Percentiles rank a stretch among this genome's conserved stretches.
These are phyloP conservation scores for Aphanocladium album DNA, from an alignment of 2,329 filamentous ascomycete species.

Conservation along the genomic window DNA sequence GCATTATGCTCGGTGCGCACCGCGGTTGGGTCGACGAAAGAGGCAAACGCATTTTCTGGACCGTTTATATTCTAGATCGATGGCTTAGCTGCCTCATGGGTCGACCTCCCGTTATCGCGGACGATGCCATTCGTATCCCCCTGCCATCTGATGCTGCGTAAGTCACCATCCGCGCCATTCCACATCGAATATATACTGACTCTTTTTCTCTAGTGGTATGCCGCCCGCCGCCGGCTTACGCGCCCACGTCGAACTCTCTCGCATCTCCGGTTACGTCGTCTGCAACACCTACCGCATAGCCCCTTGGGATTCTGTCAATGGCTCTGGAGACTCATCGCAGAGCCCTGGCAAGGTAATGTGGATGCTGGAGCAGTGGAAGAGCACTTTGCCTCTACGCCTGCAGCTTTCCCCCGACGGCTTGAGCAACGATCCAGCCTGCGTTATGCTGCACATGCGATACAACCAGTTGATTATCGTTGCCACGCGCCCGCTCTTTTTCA, in stretches of 20 bases:
- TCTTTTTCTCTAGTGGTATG: slow-evolving; percentile 29
- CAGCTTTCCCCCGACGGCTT: slow-evolving; percentile 30
- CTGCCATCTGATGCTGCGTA: slow-evolving; percentile 37
- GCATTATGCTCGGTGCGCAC: slow-evolving; percentile 45
- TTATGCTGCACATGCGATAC: slow-evolving; percentile 44
- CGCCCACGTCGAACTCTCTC: slow-evolving; percentile 42
- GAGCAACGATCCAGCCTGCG: slow-evolving; percentile 37
- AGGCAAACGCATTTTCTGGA: slow-evolving; percentile 47
- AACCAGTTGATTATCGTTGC: slow-evolving; percentile 47
- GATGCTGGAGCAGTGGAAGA: slow-evolving; percentile 38
- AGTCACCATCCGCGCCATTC: slow-evolving; percentile 20
- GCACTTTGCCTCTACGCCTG: slow-evolving; percentile 32
- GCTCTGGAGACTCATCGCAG: slow-evolving; percentile 21
- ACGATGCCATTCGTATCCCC: slow-evolving; percentile 42
- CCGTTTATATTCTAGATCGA: slow-evolving; percentile 45
- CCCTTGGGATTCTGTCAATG: slow-evolving; percentile 21
- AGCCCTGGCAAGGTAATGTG: slow-evolving; percentile 36
- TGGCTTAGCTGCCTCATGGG: slow-evolving; percentile 47
- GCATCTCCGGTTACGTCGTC: slow-evolving; percentile 44
- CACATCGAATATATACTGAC: background rate
- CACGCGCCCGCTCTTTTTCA: slow-evolving; percentile 43
- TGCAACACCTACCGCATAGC: slow-evolving; percentile 41
- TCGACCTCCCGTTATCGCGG: slow-evolving; percentile 40
- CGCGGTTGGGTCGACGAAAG: slow-evolving; percentile 38
- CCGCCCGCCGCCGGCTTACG: slow-evolving; percentile 39